Conservation (phyloP, 2,329 filamentous ascomycete species). For the Trichoderma atroviride region DNA sequence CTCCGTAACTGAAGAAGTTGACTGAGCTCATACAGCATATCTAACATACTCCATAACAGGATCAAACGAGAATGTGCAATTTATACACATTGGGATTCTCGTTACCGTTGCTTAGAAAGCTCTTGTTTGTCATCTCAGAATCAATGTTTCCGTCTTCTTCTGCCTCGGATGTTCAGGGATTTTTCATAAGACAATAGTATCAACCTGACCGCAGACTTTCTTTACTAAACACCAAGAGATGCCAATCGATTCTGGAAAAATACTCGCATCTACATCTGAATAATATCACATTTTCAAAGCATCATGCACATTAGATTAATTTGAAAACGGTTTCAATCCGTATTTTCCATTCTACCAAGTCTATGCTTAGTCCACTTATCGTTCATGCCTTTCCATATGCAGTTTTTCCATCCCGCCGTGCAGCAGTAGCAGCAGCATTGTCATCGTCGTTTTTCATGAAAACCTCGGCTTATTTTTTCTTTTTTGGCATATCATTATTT, state of each 20-base stretch:
- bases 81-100: neutral
- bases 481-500: constrained; percentile 28
- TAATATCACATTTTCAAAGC: neutral
- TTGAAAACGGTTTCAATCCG: constrained; percentile 33
- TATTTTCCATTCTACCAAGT: constrained; percentile 44
- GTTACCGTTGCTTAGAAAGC: neutral
- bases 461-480: constrained; percentile 26
- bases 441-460: constrained; percentile 34
- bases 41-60: too few relatives aligned
- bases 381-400: constrained; percentile 30
- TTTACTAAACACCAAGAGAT: neutral
- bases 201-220: too few relatives aligned
- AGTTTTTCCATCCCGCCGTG: constrained; percentile 25
- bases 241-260: neutral
- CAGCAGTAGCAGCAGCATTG: constrained; percentile 29
- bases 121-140: neutral
- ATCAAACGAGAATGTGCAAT: neutral
- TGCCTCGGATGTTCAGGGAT: neutral
- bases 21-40: too few relatives aligned
- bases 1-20: too few relatives aligned
- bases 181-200: too few relatives aligned
- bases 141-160: neutral
- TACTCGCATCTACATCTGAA: neutral
- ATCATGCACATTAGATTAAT: neutral
- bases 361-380: constrained; percentile 41